Evolutionary conservation across 495 filamentous ascomycete genomes (phyloP).

Genomic region (Gamarada debralockiae): DNA sequence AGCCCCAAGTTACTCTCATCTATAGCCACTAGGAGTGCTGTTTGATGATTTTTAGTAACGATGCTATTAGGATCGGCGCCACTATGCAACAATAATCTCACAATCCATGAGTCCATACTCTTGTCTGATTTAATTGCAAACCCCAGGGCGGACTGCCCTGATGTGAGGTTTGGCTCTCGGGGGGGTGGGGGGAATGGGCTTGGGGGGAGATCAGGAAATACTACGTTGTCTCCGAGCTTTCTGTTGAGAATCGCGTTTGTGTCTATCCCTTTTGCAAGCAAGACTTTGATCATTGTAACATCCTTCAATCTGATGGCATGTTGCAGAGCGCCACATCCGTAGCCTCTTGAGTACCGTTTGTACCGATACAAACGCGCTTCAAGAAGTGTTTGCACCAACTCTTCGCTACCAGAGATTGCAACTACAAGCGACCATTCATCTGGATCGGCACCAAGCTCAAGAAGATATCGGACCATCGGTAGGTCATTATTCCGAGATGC

Average conservation of each 20-base stretch:
- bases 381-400: constrained; percentile 11
- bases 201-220: neutral
- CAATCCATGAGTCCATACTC: neutral
- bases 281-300: constrained; percentile 22
- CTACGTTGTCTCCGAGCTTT: neutral
- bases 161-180: too few species aligned
- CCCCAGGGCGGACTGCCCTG: constrained; percentile 2
- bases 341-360: constrained; percentile 4
- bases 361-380: constrained; percentile 5
- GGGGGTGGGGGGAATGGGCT: too few species aligned
- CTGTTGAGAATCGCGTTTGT: constrained; percentile 15
- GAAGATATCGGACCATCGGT: constrained; percentile 3
- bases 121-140: constrained; percentile 6
- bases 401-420: constrained; percentile 5
- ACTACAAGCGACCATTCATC: constrained; percentile 4
- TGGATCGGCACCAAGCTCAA: constrained; percentile 12
- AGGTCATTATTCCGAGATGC: constrained; percentile 6
- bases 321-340: constrained; percentile 2
- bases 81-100: neutral
- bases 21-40: constrained; percentile 8
- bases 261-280: constrained; percentile 30
- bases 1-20: constrained; percentile 1
- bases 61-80: constrained; percentile 12
- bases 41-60: neutral
- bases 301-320: constrained; percentile 4